Evolutionary conservation across 1,139 yeast genomes (phyloP).

Genomic region (Blastobotrys serpentis): DNA sequence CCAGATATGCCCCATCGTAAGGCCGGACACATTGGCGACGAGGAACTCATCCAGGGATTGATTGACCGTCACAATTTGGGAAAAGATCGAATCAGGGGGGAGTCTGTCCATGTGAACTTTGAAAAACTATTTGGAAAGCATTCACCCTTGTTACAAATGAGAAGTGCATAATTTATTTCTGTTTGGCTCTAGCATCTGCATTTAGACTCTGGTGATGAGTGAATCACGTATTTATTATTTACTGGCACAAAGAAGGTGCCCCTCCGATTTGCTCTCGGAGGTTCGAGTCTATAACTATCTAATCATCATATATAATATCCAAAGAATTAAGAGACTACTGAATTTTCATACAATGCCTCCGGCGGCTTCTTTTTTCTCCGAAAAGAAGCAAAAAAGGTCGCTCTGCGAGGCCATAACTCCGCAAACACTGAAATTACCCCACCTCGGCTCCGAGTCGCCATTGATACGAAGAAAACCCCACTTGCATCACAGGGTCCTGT

Average conservation of each 20-base stretch:
- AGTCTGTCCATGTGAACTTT: constrained; percentile 25
- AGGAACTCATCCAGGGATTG: constrained; percentile 30
- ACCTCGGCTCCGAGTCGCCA: not conserved
- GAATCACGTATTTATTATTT: no score
- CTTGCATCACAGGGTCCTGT: not conserved
- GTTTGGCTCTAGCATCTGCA: not conserved
- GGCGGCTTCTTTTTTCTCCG: no score
- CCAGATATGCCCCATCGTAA: constrained; percentile 37
- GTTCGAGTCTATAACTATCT: no score
- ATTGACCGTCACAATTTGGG: constrained; percentile 28
- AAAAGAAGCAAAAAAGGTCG: no score
- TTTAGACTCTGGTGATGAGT: no score
- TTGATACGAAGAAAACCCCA: not conserved
- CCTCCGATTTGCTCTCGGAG: no score
- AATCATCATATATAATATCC: no score
- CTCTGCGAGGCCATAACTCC: no score
- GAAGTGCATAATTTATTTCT: constrained; percentile 18
- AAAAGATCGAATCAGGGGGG: constrained; percentile 27
- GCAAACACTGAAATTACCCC: not conserved
- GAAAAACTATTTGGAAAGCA: constrained; percentile 30
- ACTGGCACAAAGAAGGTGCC: no score
- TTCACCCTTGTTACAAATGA: constrained; percentile 28
- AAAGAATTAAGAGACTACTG: no score
- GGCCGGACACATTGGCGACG: constrained; percentile 35
- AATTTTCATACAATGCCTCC: no score